A percentile compares a stretch with the other conserved stretches of the same genome.
Conservation (phyloP, 495 filamentous ascomycete species). For the Talaromyces stipitatus region DNA sequence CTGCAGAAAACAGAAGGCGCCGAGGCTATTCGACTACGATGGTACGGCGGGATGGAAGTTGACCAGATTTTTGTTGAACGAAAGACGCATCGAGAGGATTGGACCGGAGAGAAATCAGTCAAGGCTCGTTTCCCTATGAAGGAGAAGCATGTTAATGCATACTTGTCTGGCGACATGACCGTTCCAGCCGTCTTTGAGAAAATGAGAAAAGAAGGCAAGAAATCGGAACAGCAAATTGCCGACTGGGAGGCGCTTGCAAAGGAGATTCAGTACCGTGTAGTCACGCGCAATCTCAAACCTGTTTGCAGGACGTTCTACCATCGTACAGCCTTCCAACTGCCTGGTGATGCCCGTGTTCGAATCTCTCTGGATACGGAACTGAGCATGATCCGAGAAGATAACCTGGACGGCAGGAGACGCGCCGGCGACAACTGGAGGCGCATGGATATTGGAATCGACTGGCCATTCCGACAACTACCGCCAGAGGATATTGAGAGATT, state of each 20-base stretch:
- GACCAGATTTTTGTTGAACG: conserved; percentile 96
- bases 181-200: conserved; percentile 87
- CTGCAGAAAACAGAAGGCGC: conserved; percentile 97
- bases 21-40: conserved; percentile 90
- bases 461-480: conserved; percentile 82
- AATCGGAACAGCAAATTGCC: conserved; percentile 78
- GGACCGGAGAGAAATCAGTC: conserved; percentile 98
- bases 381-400: conserved; percentile 91
- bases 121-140: conserved; percentile 93
- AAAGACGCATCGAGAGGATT: conserved; percentile 97
- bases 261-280: conserved; percentile 87
- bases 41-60: conserved; percentile 94
- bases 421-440: conserved; percentile 89
- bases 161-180: conserved; percentile 69
- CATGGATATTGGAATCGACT: conserved; percentile 97
- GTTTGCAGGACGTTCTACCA: conserved; percentile 95
- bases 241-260: conserved; percentile 82
- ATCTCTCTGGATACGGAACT: conserved; percentile 96
- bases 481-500: conserved; percentile 81
- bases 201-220: conserved; percentile 87
- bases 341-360: conserved; percentile 90
- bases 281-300: conserved; percentile 75
- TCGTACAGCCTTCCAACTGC: conserved; percentile 94
- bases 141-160: conserved; percentile 95
- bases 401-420: conserved; percentile 70